A percentile compares a stretch with the other conserved stretches of the same genome.
Evolutionary conservation across 2,329 filamentous ascomycete species (phyloP).

Genomic region (Juglanconis oblonga): DNA sequence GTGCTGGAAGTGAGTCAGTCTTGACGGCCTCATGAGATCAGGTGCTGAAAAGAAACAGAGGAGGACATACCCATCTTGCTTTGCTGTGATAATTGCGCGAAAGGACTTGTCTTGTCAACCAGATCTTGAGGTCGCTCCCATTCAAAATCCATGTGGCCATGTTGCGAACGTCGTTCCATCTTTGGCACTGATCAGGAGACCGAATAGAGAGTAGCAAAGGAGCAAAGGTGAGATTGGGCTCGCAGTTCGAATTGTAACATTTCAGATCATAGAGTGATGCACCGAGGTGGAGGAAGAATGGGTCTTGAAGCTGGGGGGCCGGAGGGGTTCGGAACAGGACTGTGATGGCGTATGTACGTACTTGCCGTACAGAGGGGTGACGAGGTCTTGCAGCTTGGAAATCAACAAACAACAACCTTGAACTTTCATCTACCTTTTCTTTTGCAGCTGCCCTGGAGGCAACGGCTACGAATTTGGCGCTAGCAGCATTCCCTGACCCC

Average conservation of each 20-base stretch:
- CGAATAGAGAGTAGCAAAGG: neutral
- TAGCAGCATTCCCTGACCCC: neutral
- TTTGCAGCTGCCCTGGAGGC: neutral
- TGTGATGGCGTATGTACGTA: too few species aligned
- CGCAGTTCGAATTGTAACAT: neutral
- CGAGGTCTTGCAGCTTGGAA: neutral
- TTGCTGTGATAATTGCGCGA: conserved; percentile 49
- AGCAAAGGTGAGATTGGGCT: neutral
- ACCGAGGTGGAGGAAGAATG: neutral
- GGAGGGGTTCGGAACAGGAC: neutral
- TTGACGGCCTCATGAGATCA: too few species aligned
- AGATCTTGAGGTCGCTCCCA: conserved; percentile 54
- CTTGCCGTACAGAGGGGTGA: too few species aligned
- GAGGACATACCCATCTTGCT: conserved; percentile 39
- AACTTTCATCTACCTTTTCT: neutral
- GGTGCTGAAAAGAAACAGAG: neutral
- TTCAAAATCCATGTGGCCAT: conserved; percentile 66
- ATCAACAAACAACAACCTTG: conserved; percentile 3
- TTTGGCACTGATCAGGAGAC: neutral
- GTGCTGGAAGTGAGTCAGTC: conserved; percentile 25
- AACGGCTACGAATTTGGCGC: neutral
- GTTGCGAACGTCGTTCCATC: conserved; percentile 56
- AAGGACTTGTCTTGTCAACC: conserved; percentile 60
- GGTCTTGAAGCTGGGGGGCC: neutral
- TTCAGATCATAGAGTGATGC: neutral